A percentile compares a stretch with the other conserved stretches of the same genome.
These are phyloP conservation scores for Deinandra increscens DNA, from an alignment of 129 eudicot species.

Conservation along the genomic window DNA sequence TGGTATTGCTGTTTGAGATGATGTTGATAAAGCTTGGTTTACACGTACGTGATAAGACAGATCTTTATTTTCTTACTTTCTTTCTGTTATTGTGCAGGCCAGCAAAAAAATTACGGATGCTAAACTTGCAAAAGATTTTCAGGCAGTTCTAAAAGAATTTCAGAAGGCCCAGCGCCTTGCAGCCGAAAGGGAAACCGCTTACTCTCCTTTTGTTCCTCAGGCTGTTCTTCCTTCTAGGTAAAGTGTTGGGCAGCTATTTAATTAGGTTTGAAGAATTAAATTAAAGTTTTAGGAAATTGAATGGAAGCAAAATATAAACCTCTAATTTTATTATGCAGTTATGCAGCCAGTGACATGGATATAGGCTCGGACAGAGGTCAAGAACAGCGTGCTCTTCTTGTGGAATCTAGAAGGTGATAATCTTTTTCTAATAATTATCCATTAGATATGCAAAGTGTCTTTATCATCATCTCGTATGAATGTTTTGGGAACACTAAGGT, in stretches of 20 bases:
- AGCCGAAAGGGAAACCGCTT: conserved; percentile 95
- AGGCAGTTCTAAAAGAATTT: conserved; percentile 84
- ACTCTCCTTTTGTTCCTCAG: conserved; percentile 77
- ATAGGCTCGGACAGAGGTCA: conserved; percentile 44
- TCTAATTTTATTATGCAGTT: conserved; percentile 44
- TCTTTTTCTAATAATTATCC: neutral
- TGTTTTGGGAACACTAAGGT: too few relatives aligned
- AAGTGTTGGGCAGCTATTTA: neutral
- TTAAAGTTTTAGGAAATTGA: neutral
- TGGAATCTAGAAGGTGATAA: conserved; percentile 70
- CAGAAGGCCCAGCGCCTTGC: conserved; percentile 95
- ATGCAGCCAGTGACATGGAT: conserved; percentile 56
- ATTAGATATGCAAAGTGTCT: too few relatives aligned
- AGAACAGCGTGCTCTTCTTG: conserved; percentile 71
- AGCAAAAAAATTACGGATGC: conserved; percentile 92
- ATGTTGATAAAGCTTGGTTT: conserved; percentile 9
- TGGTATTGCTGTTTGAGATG: neutral
- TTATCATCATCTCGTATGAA: too few relatives aligned
- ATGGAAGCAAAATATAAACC: neutral
- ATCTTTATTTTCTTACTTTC: neutral
- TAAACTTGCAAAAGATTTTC: conserved; percentile 95
- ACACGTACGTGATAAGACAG: neutral
- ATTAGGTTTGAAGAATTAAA: neutral
- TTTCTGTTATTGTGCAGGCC: conserved; percentile 45
- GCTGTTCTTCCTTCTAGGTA: conserved; percentile 83